Percentiles rank a stretch among this genome's conserved stretches.
These are phyloP conservation scores for Aureobasidium lini DNA, from an alignment of 2,329 filamentous ascomycete genomes.

Conservation along the genomic window DNA sequence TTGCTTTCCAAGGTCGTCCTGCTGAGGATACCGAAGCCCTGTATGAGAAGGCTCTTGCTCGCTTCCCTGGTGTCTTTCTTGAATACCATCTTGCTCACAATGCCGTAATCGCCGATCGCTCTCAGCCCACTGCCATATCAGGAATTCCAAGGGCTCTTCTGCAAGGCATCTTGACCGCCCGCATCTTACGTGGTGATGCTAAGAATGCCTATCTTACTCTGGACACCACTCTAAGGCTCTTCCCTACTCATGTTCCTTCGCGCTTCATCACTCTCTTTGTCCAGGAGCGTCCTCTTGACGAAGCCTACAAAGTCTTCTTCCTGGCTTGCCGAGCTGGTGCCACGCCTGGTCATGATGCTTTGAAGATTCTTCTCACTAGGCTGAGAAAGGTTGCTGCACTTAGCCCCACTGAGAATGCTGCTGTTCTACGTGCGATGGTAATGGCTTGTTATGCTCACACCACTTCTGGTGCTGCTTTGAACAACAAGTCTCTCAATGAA, in stretches of 20 bases:
- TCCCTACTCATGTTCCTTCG: slow-evolving; percentile 34
- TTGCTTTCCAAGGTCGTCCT: slow-evolving; percentile 34
- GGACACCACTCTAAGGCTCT: slow-evolving; percentile 42
- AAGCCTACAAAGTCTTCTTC: slow-evolving; percentile 42
- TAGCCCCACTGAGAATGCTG: slow-evolving; percentile 5
- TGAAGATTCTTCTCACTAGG: slow-evolving; percentile 28
- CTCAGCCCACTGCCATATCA: slow-evolving; percentile 24
- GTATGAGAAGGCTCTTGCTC: slow-evolving; percentile 38
- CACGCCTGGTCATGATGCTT: slow-evolving; percentile 23
- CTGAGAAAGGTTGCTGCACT: slow-evolving; percentile 19
- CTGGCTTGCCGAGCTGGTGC: slow-evolving; percentile 41
- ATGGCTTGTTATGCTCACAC: slow-evolving; percentile 36
- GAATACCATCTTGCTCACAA: slow-evolving; percentile 41
- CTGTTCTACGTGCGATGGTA: slow-evolving; percentile 32
- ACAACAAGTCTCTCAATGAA: slow-evolving; percentile 30
- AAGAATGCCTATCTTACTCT: slow-evolving; percentile 43
- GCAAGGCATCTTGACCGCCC: slow-evolving; percentile 42
- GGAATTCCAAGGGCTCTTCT: slow-evolving; percentile 38
- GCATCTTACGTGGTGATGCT: slow-evolving; percentile 39
- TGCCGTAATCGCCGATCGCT: slow-evolving; percentile 39
- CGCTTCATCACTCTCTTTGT: slow-evolving; percentile 41
- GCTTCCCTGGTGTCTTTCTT: slow-evolving; percentile 40
- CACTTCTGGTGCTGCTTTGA: slow-evolving; percentile 31
- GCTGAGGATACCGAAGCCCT: slow-evolving; percentile 39
- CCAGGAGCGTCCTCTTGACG: slow-evolving; percentile 36